Conservation (phyloP, 1,284 basidiomycete species). For the Boletus smithii region DNA sequence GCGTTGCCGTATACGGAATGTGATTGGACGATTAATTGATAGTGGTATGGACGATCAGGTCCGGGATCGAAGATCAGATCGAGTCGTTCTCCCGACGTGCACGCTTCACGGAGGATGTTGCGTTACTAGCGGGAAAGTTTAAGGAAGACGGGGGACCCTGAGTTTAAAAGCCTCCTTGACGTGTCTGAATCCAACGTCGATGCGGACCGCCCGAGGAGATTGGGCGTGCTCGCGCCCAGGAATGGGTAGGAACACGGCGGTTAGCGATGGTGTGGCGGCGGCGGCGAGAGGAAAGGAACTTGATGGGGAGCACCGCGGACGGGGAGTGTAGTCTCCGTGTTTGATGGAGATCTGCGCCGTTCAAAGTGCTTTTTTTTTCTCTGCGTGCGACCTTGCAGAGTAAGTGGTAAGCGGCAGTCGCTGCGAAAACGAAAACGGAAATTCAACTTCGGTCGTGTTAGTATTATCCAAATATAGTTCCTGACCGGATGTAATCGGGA, state of each 20-base stretch:
- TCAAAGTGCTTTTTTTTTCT: too few relatives aligned
- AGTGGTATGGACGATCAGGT: conserved; percentile 26
- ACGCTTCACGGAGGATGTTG: conserved; percentile 27
- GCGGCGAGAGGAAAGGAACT: background rate
- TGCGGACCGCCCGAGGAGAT: conserved; percentile 12
- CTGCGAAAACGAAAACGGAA: too few relatives aligned
- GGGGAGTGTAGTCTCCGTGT: too few relatives aligned
- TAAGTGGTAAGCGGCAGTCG: too few relatives aligned
- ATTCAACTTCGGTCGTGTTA: too few relatives aligned
- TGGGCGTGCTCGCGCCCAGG: background rate
- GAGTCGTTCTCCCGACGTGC: conserved; percentile 13
- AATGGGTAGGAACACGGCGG: too few relatives aligned
- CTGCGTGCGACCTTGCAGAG: too few relatives aligned
- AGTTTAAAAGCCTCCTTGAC: conserved; percentile 19
- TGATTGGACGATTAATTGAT: conserved; percentile 15
- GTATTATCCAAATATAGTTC: too few relatives aligned
- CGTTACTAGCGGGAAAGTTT: conserved; percentile 11
- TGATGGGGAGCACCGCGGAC: too few relatives aligned
- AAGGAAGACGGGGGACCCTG: conserved; percentile 3
- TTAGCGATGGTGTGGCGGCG: conserved; percentile 1
- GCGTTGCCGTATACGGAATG: conserved; percentile 17
- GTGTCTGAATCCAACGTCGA: background rate
- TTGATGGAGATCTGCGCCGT: too few relatives aligned
- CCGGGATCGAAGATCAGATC: conserved; percentile 33
- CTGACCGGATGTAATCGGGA: too few relatives aligned